Evolutionary conservation across 2,329 filamentous ascomycete genomes (phyloP).

Genomic region (Pseudopyrenochaeta lycopersici): DNA sequence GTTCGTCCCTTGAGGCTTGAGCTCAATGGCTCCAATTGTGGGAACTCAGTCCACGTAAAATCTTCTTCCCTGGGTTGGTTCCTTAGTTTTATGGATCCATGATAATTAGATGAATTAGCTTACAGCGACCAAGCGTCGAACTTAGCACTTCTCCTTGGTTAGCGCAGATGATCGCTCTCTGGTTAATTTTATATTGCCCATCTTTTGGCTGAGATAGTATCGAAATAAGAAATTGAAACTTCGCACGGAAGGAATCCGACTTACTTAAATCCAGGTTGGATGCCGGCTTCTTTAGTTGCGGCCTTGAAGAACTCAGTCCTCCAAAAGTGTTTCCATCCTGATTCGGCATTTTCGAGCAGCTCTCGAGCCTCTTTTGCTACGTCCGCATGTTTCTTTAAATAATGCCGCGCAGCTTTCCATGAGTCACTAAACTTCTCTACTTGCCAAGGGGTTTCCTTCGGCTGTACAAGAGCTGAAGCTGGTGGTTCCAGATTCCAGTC

Average conservation of each 20-base stretch:
- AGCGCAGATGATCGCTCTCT: not conserved
- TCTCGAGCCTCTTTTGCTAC: conserved; percentile 1
- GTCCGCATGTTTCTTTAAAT: not conserved
- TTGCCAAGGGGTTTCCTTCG: not conserved
- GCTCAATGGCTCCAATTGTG: not conserved
- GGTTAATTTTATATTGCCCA: not conserved
- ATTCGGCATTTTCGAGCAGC: not conserved
- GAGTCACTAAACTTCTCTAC: not conserved
- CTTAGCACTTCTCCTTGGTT: not conserved
- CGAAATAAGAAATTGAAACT: too few relatives aligned
- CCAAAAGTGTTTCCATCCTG: conserved; percentile 8
- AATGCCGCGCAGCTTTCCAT: not conserved
- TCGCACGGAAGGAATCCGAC: not conserved
- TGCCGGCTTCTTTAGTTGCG: not conserved
- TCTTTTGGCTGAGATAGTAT: not conserved
- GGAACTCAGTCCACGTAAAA: conserved; percentile 4
- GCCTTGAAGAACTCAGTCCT: not conserved
- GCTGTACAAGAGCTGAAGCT: not conserved
- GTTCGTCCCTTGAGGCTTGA: not conserved
- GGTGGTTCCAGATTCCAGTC: not conserved
- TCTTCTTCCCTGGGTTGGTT: conserved; percentile 2
- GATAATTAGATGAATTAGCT: not conserved
- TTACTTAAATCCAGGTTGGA: conserved; percentile 3
- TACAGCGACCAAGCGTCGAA: conserved; percentile 5
- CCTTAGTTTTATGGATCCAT: not conserved